Evolutionary conservation across 192 early-diverging fungal genomes (phyloP), one percentile per base, ranked within the genome.

Genomic region (Mortierella alpina): DNA sequence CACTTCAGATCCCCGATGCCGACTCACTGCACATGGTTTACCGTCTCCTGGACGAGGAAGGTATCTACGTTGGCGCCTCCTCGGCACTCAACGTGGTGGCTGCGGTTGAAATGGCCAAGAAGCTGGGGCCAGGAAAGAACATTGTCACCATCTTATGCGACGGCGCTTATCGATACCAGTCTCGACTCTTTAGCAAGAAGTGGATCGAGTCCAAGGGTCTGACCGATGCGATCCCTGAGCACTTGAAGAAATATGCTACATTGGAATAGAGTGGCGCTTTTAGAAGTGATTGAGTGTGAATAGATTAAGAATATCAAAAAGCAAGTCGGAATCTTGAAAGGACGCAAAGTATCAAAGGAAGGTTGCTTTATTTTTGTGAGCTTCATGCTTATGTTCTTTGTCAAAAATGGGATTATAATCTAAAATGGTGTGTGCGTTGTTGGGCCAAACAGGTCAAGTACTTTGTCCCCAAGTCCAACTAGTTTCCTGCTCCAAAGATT

Each of bases 41-140:
- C 79, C 88, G 94, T 42, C 84, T 98, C 63, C 86, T 98, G 56
- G 93, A 98, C 67, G 94, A 98, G 83, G 96, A 98, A 75, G 97
- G 97, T 60, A 90, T 98, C 57, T 97, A 96, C 66, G 79, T 97
- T 48, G 97, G 97, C 31, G 96, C 96, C 0, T 94, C 92, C 18
- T 94, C 95, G 15, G 97, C 97, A 1, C 82, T 98, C 51, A 98
- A 98, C 72, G 95, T 97, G 17, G 96, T 89, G n/a, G 94, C 95
- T 13, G 96, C 97, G 1, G 92, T 91, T 54, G 88, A 97, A 84
- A 92, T 97, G 90, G 96, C 97, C 49, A 91, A 95, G 84, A 84
- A 89, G 45, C 75, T 95, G 47, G 95, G 95, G 7, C 90, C 91
- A 0, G 93, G 93, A 65, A 88, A 91, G 66, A 92, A 84, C 49